phyloP scores from a whole-genome alignment of 768 basidiomycete genomes.

The Boletus rubropictus region DNA sequence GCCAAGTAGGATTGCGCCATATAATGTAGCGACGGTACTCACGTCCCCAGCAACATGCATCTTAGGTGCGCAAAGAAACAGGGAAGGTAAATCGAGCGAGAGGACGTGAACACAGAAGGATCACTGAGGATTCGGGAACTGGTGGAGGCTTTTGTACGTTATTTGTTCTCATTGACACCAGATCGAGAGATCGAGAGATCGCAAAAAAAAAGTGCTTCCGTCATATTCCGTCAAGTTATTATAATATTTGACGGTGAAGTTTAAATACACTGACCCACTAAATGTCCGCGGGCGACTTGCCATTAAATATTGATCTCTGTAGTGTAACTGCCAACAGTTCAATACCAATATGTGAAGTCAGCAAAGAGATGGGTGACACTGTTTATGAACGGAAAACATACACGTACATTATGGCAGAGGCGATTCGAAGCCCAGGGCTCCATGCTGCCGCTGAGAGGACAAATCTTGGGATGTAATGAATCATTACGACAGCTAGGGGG shows the following conservation, averaged over 20 bases:
- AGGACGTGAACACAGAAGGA: conserved; percentile 26
- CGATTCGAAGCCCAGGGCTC: neutral
- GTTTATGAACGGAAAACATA: neutral
- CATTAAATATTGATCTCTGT: neutral
- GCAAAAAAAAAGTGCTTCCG: conserved; percentile 11
- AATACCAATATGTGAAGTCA: too few relatives aligned
- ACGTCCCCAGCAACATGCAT: conserved; percentile 28
- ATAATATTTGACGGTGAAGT: neutral
- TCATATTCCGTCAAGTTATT: conserved; percentile 17
- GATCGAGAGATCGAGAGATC: conserved; percentile 20
- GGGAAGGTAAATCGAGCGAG: conserved; percentile 18
- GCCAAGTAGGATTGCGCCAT: conserved; percentile 29
- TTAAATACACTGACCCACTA: neutral
- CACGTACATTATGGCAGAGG: neutral
- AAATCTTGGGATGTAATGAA: conserved; percentile 1
- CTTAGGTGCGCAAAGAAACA: neutral
- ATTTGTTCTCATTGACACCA: conserved; percentile 29
- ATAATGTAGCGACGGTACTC: conserved; percentile 26
- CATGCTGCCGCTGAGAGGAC: too few relatives aligned
- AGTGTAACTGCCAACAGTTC: neutral
- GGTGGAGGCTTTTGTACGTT: conserved; percentile 28
- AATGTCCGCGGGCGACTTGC: neutral
- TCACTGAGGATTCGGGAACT: conserved; percentile 13
- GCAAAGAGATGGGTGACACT: too few relatives aligned
- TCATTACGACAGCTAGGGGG: conserved; percentile 1